Base-by-base conservation (phyloP, 441 rosid genomes). In the Arabidopsis lyrata region DNA sequence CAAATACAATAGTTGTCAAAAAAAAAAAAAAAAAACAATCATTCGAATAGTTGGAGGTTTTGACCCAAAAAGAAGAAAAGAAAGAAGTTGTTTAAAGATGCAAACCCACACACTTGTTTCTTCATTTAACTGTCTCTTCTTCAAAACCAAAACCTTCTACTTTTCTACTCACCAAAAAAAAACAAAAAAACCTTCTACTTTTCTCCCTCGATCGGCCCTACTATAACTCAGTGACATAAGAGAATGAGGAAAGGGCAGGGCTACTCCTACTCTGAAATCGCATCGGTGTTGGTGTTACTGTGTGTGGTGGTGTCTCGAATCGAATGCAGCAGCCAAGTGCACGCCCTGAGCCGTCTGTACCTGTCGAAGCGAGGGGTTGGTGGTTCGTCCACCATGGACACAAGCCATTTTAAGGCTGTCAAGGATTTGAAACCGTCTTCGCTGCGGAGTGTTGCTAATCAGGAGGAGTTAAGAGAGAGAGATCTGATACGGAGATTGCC, bases 401-500 rank as follows among this genome's bases (percentile, higher is more conserved):
- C 42, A 7, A 47, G 63, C 14, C 81, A 15, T 58, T 84, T 85
- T 67, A 58, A 48, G 52, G 74, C 74, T 24, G 72, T 58, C 69
- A 70, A 74, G 10, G 57, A 44, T 44, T 70, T 80, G 49, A 75
- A 69, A 68, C 55, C 15, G 38, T 16, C 66, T 2, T 68, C 47
- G 6, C 15, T 50, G 41, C 22, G 6, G 41, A 53, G 20, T 49
- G 73, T 42, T 63, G 77, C 32, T 36, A 9, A 63, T 8, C 83
- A 85, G 12, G 77, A 64, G 47, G 86, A 83, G 39, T 11, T 77
- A 63, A 86, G 87, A 70, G 88, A 87, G 77, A 83, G 61, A 5
- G 97, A 91, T 55, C 81, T 78, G 49, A 91, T 91, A 39, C 34
- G n/a, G 36, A 86, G 39, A 31, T 58, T 91, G 67, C 95, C 98